Evolutionary conservation across 352 stramenopile species (phyloP).

Genomic region (Phytophthora pluvialis): DNA sequence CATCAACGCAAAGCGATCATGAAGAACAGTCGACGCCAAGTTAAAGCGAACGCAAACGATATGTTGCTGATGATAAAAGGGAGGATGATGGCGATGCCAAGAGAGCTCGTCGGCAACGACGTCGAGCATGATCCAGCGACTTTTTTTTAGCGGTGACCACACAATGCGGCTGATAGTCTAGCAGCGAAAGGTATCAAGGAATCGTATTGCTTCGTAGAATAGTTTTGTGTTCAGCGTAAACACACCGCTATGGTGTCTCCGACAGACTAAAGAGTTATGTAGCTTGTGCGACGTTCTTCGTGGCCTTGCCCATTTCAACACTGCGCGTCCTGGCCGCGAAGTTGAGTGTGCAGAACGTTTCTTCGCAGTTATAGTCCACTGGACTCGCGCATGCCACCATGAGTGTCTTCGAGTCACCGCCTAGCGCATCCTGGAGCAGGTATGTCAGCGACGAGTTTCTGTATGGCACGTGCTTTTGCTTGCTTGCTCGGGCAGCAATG

Average conservation of each 20-base stretch:
- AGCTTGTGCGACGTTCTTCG: conserved; percentile 75
- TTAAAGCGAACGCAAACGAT: conserved; percentile 3
- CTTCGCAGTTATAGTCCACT: conserved; percentile 92
- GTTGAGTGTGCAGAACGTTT: conserved; percentile 94
- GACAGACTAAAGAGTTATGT: conserved; percentile 18
- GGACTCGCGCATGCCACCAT: conserved; percentile 93
- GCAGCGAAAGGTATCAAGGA: conserved; percentile 20
- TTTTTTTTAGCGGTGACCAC: conserved; percentile 1
- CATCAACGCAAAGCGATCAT: conserved; percentile 8
- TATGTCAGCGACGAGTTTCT: conserved; percentile 95
- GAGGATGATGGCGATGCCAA: conserved; percentile 40
- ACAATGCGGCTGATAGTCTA: conserved; percentile 3
- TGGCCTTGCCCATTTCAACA: conserved; percentile 91
- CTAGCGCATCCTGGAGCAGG: conserved; percentile 93
- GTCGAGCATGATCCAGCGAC: conserved; percentile 20
- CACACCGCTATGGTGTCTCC: conserved; percentile 4
- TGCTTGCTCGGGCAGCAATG: conserved; percentile 90
- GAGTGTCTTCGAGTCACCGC: conserved; percentile 92
- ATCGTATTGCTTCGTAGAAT: conserved; percentile 23
- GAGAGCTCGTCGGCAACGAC: conserved; percentile 40
- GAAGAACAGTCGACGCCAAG: conserved; percentile 7
- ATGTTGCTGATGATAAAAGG: background rate
- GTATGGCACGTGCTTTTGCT: conserved; percentile 94
- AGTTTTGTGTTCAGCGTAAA: conserved; percentile 14
- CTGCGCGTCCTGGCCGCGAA: conserved; percentile 88